Evolutionary conservation across 2,329 filamentous ascomycete genomes (phyloP).

Genomic region (Truncatella angustata): DNA sequence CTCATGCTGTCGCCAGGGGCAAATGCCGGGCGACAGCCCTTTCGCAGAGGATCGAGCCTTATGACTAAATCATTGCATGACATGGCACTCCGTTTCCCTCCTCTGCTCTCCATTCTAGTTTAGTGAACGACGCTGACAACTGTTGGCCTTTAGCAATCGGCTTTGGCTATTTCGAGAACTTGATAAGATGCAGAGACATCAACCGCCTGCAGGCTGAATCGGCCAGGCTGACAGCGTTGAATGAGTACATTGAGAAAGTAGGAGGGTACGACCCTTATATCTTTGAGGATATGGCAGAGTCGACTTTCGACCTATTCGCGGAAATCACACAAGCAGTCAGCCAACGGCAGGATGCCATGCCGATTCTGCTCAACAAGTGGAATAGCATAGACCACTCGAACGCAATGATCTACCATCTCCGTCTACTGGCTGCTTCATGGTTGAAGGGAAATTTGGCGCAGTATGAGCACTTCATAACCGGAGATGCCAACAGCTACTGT

Average conservation of each 20-base stretch:
- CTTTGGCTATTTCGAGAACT: conserved; percentile 88
- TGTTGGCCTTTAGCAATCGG: conserved; percentile 83
- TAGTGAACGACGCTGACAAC: too few relatives aligned
- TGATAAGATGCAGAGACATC: conserved; percentile 66
- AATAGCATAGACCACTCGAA: conserved; percentile 68
- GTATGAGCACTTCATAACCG: conserved; percentile 73
- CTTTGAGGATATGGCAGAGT: conserved; percentile 81
- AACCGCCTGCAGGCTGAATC: conserved; percentile 68
- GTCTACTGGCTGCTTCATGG: conserved; percentile 81
- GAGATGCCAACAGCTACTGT: conserved; percentile 68
- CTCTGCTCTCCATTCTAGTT: too few relatives aligned
- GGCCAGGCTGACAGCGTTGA: conserved; percentile 68
- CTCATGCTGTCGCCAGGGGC: conserved; percentile 3
- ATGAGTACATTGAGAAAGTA: conserved; percentile 65
- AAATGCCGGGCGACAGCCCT: background rate
- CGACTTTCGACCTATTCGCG: conserved; percentile 66
- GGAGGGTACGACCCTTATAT: conserved; percentile 71
- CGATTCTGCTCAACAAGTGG: conserved; percentile 63
- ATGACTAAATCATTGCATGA: too few relatives aligned
- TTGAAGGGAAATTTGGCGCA: conserved; percentile 70
- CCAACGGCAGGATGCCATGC: conserved; percentile 55
- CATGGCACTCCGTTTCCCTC: too few relatives aligned
- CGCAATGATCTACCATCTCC: conserved; percentile 79
- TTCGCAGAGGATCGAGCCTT: too few relatives aligned
- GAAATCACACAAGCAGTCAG: conserved; percentile 60